These are phyloP conservation scores for Hypoxylon rickii DNA, from an alignment of 495 filamentous ascomycete species.

Conservation along the genomic window DNA sequence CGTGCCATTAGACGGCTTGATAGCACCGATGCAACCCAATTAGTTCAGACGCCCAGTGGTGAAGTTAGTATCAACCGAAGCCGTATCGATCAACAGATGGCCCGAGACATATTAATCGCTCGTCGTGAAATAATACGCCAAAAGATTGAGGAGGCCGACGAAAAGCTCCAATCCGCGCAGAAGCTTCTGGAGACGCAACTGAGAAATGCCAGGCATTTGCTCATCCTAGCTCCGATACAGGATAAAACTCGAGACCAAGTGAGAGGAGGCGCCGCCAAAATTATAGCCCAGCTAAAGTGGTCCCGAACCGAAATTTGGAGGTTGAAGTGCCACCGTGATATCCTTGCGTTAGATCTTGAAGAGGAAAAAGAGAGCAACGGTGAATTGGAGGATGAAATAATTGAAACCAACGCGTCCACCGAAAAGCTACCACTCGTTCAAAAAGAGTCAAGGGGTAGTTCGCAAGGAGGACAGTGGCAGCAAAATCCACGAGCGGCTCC, in stretches of 20 bases:
- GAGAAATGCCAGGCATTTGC: slow-evolving; percentile 89
- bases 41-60: slow-evolving; percentile 69
- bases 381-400: slow-evolving; percentile 33
- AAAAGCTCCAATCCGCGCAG: slow-evolving; percentile 72
- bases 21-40: slow-evolving; percentile 53
- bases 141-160: slow-evolving; percentile 82
- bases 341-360: slow-evolving; percentile 81
- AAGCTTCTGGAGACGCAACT: slow-evolving; percentile 80
- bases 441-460: slow-evolving; percentile 38
- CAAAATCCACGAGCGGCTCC: slow-evolving; percentile 40
- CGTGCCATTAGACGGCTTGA: slow-evolving; percentile 73
- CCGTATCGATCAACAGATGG: slow-evolving; percentile 77
- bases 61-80: slow-evolving; percentile 70
- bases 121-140: slow-evolving; percentile 79
- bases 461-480: slow-evolving; percentile 30
- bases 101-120: slow-evolving; percentile 78
- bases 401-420: slow-evolving; percentile 17
- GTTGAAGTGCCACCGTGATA: slow-evolving; percentile 86
- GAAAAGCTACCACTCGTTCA: slow-evolving; percentile 29
- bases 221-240: slow-evolving; percentile 86
- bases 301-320: slow-evolving; percentile 91
- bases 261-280: slow-evolving; percentile 78
- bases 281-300: slow-evolving; percentile 92
- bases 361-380: slow-evolving; percentile 63
- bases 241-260: slow-evolving; percentile 84